Base-by-base conservation (phyloP, 2,329 filamentous ascomycete species). In the Aspergillus amoenus region DNA sequence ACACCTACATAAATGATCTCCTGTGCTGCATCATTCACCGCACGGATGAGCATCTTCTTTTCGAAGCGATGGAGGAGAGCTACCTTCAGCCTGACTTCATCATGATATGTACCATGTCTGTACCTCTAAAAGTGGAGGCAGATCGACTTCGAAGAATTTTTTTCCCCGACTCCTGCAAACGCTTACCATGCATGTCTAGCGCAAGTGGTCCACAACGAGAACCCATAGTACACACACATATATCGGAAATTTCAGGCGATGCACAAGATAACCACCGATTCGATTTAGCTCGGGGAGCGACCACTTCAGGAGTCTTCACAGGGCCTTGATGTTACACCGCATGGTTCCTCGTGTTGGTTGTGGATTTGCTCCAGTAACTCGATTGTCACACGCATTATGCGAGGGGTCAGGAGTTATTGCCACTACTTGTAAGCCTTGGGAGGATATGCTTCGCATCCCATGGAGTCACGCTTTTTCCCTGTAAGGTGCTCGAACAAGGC, bases 281-380 rank as follows among this genome's bases (percentile, higher is more conserved):
- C 24, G 39, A 51, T 34, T 30, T 13, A 21, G 4, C n/a, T 46
- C 18, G 51, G 30, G 27, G 32, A 12, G 27, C 27, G 8, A 30
- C 9, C 27, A 30, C 27, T 30, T 30, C 27, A 30, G 27, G 27
- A 30, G 8, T 30, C 27, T 40, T 18, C 11, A 6, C n/a, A 30
- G 22, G n/a, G 27, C 15, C 4, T 30, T 39, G 15, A 13, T 13
- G 55, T 52, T 52, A 42, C 49, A 52, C 55, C 3, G 21, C 48
- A 44, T 42, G 11, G 30, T 32, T 49, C 48, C 55, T 57, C 55
- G 49, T 57, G 55, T 57, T 45, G 27, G 30, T 43, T 40, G 50
- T 45, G 30, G 27, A 57, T 54, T 57, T 57, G 27, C 50, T 46
- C 30, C n/a, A 15, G n/a, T 30, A 40, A n/a, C 18, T 42, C 32